These are phyloP conservation scores for Phlegmacium glaucopus DNA, from an alignment of 768 basidiomycete species.

Conservation along the genomic window DNA sequence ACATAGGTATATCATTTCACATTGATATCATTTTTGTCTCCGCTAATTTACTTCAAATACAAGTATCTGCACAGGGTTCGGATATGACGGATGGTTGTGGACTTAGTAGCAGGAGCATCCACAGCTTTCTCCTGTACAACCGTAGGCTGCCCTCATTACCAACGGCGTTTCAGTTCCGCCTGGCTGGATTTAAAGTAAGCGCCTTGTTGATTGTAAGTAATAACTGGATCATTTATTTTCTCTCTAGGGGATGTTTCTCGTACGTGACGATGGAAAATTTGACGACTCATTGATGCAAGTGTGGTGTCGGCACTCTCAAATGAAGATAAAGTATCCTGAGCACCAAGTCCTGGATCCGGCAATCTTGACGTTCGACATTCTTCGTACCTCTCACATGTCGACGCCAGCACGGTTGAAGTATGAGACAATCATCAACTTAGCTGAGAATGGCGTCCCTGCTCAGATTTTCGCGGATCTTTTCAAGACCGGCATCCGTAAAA, in stretches of 20 bases:
- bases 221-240: not conserved
- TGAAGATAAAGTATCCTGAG: constrained; percentile 40
- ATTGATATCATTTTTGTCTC: not conserved
- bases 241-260: constrained; percentile 34
- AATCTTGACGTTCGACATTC: constrained; percentile 46
- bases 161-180: constrained; percentile 48
- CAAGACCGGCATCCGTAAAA: constrained; percentile 27
- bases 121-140: constrained; percentile 25
- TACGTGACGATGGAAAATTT: constrained; percentile 21
- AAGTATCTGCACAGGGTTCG: constrained; percentile 27
- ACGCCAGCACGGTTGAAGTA: too few relatives aligned
- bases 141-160: constrained; percentile 34
- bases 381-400: constrained; percentile 48
- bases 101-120: constrained; percentile 33
- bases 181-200: constrained; percentile 44
- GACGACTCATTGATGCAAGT: constrained; percentile 12
- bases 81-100: constrained; percentile 62
- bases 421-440: constrained; percentile 63
- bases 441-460: constrained; percentile 57
- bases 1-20: constrained; percentile 39
- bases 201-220: not conserved
- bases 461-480: constrained; percentile 37
- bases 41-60: constrained; percentile 1
- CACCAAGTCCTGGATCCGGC: constrained; percentile 33
- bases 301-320: constrained; percentile 38